A percentile compares a stretch with the other conserved stretches of the same genome.
phyloP scores from a whole-genome alignment of 441 rosid genomes.

The Gossypium schwendimanii region DNA sequence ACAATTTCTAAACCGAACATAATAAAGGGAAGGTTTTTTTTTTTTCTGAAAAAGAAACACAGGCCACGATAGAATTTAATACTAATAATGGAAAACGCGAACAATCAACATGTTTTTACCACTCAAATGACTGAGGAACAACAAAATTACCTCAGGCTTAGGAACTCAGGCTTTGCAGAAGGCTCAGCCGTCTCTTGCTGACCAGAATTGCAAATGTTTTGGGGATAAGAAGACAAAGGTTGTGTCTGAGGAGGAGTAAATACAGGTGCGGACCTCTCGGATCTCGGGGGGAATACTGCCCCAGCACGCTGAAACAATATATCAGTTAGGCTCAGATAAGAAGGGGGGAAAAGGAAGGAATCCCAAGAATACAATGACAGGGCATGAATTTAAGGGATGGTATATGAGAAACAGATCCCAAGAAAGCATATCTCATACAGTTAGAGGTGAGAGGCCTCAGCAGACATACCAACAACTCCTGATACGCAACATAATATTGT shows the following conservation, averaged over 20 bases:
- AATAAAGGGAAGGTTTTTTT: not conserved
- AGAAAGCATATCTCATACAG: not conserved
- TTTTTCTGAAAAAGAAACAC: not conserved
- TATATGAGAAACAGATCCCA: not conserved
- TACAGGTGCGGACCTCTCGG: constrained; percentile 85
- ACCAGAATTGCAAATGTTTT: constrained; percentile 57
- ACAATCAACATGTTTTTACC: not conserved
- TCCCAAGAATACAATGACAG: not conserved
- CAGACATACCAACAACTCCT: constrained; percentile 80
- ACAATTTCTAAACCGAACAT: not conserved
- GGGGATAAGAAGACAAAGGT: constrained; percentile 75
- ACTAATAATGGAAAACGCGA: not conserved
- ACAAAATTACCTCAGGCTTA: constrained; percentile 62
- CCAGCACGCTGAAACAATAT: constrained; percentile 77
- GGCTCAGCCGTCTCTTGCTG: constrained; percentile 53
- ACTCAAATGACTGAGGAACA: constrained; percentile 8
- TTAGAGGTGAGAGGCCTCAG: constrained; percentile 7
- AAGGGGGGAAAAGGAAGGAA: not conserved
- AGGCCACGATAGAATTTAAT: not conserved
- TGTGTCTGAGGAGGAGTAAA: constrained; percentile 94
- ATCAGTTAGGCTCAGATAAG: constrained; percentile 12
- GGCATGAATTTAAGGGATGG: not conserved
- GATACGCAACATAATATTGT: constrained; percentile 88
- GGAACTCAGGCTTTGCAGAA: constrained; percentile 78
- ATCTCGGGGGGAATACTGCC: constrained; percentile 88